Percentiles rank a stretch among this genome's conserved stretches.
Evolutionary conservation across 2,329 filamentous ascomycete species (phyloP).

Genomic region (Helminthosporium solani): DNA sequence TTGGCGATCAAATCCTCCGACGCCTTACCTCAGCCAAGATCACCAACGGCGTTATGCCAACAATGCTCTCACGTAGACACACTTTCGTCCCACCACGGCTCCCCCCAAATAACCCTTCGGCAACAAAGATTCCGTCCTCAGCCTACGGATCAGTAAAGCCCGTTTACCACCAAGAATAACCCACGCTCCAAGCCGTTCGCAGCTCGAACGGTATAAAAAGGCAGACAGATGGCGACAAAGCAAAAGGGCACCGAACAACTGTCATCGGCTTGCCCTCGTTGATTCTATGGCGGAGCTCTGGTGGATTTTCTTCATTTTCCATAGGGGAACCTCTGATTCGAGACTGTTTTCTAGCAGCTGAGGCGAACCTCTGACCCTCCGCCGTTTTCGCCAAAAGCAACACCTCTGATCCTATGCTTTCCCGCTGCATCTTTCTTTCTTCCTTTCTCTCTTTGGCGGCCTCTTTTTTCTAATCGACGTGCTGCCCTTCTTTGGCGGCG

Average conservation of each 20-base stretch:
- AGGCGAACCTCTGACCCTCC: conserved; percentile 16
- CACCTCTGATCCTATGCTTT: background rate
- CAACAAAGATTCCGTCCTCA: background rate
- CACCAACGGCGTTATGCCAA: background rate
- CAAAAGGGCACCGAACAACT: conserved; percentile 3
- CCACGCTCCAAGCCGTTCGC: background rate
- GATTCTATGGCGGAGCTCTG: conserved; percentile 26
- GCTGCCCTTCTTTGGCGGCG: background rate
- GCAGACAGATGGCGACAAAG: background rate
- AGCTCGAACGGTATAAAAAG: conserved; percentile 12
- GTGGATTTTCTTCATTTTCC: conserved; percentile 8
- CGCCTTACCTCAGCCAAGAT: conserved; percentile 14
- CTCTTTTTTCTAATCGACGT: no score
- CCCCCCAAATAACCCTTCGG: background rate
- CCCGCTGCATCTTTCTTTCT: no score
- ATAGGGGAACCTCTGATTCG: conserved; percentile 15
- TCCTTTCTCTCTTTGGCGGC: no score
- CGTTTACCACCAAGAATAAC: background rate
- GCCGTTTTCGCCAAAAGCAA: background rate
- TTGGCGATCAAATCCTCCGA: conserved; percentile 11
- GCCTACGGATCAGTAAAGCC: background rate
- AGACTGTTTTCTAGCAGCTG: background rate
- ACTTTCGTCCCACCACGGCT: no score
- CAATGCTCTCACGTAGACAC: no score
- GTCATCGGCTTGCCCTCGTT: conserved; percentile 1